A percentile compares a stretch with the other conserved stretches of the same genome.
Evolutionary conservation across 2,329 filamentous ascomycete species (phyloP).

Genomic region (Xylariaceae sp.): DNA sequence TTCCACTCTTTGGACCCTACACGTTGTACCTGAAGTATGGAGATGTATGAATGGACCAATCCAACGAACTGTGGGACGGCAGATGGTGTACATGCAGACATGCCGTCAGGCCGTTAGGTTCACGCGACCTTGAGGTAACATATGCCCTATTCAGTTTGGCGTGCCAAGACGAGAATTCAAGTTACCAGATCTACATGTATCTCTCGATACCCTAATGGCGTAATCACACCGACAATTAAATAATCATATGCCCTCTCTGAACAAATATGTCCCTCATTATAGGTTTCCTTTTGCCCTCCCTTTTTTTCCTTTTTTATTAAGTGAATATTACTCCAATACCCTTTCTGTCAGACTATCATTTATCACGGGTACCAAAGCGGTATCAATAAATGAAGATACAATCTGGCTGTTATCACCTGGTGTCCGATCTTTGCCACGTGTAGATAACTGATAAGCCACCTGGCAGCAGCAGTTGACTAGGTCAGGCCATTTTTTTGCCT

Average conservation of each 20-base stretch:
- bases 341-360: no score
- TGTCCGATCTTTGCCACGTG: constrained; percentile 16
- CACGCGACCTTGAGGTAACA: background rate
- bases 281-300: no score
- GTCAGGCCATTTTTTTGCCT: constrained; percentile 12
- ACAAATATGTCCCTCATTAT: no score
- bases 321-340: no score
- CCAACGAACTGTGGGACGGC: background rate
- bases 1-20: no score
- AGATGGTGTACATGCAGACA: no score
- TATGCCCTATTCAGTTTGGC: background rate
- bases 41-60: background rate
- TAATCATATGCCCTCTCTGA: background rate
- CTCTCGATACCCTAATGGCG: background rate
- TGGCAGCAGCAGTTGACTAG: constrained; percentile 22
- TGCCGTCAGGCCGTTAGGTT: background rate
- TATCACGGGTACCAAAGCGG: background rate
- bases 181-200: background rate
- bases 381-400: background rate
- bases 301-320: no score
- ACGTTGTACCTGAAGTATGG: no score
- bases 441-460: constrained; percentile 32
- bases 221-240: background rate
- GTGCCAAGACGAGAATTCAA: background rate
- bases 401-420: background rate